phyloP scores from a whole-genome alignment of 257 asterid species.

The Henckelia pumila region DNA sequence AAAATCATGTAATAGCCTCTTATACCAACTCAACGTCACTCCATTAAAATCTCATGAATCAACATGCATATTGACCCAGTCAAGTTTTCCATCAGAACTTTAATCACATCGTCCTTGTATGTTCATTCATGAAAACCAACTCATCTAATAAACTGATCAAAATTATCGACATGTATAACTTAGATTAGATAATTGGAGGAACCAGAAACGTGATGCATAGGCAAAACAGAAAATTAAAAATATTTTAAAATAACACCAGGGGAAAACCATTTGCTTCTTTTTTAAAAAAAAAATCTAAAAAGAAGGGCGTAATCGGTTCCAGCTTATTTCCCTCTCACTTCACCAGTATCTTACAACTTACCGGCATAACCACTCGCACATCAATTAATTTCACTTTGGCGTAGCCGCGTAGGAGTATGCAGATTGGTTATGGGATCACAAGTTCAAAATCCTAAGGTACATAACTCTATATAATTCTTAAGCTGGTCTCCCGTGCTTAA shows the following conservation, averaged over 20 bases:
- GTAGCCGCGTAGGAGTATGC: neutral
- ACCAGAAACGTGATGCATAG: neutral
- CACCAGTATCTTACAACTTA: neutral
- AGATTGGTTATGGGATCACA: neutral
- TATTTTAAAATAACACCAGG: neutral
- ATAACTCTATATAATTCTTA: neutral
- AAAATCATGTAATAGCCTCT: neutral
- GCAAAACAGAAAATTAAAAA: neutral
- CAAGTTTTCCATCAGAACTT: slow-evolving; percentile 8
- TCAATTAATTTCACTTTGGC: neutral
- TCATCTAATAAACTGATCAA: neutral
- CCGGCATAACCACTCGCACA: neutral
- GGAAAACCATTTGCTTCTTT: neutral
- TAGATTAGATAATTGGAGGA: neutral
- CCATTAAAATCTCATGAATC: slow-evolving; percentile 2
- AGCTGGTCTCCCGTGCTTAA: neutral
- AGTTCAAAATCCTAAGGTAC: neutral
- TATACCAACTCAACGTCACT: slow-evolving; percentile 19
- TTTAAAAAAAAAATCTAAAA: neutral
- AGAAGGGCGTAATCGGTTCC: neutral
- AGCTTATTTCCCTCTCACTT: neutral
- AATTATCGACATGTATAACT: neutral
- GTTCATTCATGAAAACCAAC: neutral
- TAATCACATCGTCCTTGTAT: slow-evolving; percentile 1
- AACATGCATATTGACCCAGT: slow-evolving; percentile 18